These are phyloP conservation scores for Lojkania enalia DNA, from an alignment of 2,329 filamentous ascomycete species.

Conservation along the genomic window DNA sequence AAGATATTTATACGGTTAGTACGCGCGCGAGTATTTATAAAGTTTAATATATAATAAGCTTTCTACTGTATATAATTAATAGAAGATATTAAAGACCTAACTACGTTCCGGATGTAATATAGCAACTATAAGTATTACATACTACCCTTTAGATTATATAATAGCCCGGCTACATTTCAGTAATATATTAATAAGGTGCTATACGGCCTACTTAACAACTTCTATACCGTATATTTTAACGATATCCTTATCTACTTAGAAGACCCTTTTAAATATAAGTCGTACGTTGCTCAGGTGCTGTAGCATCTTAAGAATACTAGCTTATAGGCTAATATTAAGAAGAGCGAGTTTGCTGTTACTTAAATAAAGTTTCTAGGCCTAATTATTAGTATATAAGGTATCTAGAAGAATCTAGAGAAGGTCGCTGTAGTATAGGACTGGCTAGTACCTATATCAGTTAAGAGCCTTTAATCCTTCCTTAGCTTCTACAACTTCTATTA, in stretches of 20 bases:
- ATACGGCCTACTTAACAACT: conserved; percentile 4
- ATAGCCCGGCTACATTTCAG: too few relatives aligned
- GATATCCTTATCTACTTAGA: too few relatives aligned
- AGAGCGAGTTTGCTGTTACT: conserved; percentile 12
- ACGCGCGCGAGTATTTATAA: conserved; percentile 30
- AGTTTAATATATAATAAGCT: conserved; percentile 31
- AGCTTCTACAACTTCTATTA: conserved; percentile 42
- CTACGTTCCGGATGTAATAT: conserved; percentile 33
- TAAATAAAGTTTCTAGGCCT: conserved; percentile 10
- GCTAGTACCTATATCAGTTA: conserved; percentile 18
- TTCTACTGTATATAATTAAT: conserved; percentile 8
- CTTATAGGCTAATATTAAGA: conserved; percentile 11
- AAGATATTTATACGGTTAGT: conserved; percentile 30
- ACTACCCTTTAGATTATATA: conserved; percentile 19
- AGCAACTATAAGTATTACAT: conserved; percentile 33
- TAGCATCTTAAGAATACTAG: not conserved
- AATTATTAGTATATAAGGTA: too few relatives aligned
- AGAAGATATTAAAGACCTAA: conserved; percentile 31
- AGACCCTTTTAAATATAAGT: conserved; percentile 1
- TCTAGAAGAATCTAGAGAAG: conserved; percentile 10
- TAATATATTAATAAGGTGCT: too few relatives aligned
- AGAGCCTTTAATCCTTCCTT: conserved; percentile 31
- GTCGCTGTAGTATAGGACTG: conserved; percentile 23
- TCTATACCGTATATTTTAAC: conserved; percentile 10
- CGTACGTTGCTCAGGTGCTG: conserved; percentile 5